Evolutionary conservation across 1,139 yeast genomes (phyloP).

Genomic region (Yamadazyma pseudoaaseri): DNA sequence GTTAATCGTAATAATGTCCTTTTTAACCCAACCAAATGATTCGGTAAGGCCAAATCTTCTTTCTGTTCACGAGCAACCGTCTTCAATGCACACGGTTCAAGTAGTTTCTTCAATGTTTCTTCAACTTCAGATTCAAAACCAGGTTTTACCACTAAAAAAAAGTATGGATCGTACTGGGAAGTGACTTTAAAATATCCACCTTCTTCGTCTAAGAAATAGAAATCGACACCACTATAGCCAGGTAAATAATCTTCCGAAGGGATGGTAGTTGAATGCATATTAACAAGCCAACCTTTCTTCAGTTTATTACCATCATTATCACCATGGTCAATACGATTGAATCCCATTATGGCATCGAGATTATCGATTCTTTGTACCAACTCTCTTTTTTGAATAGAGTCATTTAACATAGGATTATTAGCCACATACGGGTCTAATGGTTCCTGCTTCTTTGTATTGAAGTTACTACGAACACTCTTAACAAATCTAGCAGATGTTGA

Average conservation of each 20-base stretch:
- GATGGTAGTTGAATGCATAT: constrained; percentile 75
- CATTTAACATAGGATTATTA: constrained; percentile 42
- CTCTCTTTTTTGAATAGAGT: constrained; percentile 39
- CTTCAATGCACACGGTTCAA: constrained; percentile 63
- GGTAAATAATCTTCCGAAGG: constrained; percentile 54
- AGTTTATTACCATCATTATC: constrained; percentile 48
- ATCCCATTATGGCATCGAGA: constrained; percentile 80
- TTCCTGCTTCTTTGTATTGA: constrained; percentile 11
- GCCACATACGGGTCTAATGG: constrained; percentile 24
- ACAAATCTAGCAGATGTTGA: constrained; percentile 57
- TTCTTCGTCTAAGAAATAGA: constrained; percentile 93
- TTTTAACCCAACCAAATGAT: constrained; percentile 80
- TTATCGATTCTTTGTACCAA: constrained; percentile 55
- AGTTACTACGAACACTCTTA: constrained; percentile 30
- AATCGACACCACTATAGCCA: constrained; percentile 87
- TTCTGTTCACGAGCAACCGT: constrained; percentile 53
- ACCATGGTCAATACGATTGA: constrained; percentile 72
- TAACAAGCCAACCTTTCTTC: constrained; percentile 82
- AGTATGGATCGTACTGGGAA: constrained; percentile 82
- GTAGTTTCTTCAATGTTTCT: constrained; percentile 67
- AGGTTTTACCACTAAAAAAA: constrained; percentile 66
- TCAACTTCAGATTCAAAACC: constrained; percentile 81
- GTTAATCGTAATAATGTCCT: constrained; percentile 63
- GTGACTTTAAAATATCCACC: constrained; percentile 95
- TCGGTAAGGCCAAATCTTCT: constrained; percentile 79